These are phyloP conservation scores for Pseudoscleropodium purum DNA, from an alignment of 225 moss, liverwort and hornwort genomes.

Conservation along the genomic window DNA sequence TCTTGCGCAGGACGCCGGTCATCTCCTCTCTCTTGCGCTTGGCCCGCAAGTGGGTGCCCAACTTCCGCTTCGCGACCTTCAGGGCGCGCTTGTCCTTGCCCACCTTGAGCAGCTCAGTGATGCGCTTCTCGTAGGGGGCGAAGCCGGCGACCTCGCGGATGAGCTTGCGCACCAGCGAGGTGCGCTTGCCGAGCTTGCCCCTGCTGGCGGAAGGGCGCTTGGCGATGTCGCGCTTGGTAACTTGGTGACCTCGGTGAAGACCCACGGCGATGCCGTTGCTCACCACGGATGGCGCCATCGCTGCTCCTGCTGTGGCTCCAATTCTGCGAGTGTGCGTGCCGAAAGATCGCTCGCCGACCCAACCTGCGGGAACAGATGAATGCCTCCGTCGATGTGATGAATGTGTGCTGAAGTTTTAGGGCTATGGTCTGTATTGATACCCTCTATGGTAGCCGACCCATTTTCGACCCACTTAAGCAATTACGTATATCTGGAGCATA, in stretches of 20 bases:
- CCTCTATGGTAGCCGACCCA: too few relatives aligned
- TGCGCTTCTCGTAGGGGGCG: conserved; percentile 82
- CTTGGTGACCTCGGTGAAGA: conserved; percentile 52
- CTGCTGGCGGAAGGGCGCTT: conserved; percentile 56
- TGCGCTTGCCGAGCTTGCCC: conserved; percentile 78
- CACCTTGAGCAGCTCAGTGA: conserved; percentile 81
- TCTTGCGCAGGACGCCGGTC: conserved; percentile 68
- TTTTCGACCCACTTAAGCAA: too few relatives aligned
- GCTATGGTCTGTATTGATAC: too few relatives aligned
- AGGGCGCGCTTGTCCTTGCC: conserved; percentile 88
- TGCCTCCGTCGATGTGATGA: neutral
- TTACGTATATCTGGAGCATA: too few relatives aligned
- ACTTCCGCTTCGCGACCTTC: conserved; percentile 81
- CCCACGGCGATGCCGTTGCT: conserved; percentile 78
- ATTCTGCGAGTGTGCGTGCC: neutral
- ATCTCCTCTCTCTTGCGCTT: conserved; percentile 96
- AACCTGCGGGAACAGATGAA: neutral
- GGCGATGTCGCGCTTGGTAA: conserved; percentile 68
- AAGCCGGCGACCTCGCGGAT: conserved; percentile 82
- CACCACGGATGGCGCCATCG: conserved; percentile 70
- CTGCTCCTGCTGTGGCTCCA: neutral
- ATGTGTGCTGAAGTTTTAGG: too few relatives aligned
- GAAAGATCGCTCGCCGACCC: neutral
- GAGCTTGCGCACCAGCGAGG: conserved; percentile 57
- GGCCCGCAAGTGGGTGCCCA: conserved; percentile 79